Conservation (phyloP, 1,284 basidiomycete species). For the Nidula niveotomentosa region DNA sequence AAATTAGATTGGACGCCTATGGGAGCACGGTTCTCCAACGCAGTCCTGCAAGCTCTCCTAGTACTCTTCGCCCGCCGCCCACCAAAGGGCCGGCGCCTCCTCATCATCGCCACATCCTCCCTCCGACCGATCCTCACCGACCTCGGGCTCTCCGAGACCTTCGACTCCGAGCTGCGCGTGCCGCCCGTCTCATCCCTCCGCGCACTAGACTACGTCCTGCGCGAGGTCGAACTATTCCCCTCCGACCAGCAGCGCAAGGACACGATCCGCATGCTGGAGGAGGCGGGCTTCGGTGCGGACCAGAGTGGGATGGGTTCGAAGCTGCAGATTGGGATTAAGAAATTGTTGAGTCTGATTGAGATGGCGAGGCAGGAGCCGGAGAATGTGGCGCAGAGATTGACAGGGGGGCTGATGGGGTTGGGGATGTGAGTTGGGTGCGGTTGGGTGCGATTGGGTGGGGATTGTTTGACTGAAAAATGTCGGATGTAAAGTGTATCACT, state of each 20-base stretch:
- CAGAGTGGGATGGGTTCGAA: slow-evolving; percentile 39
- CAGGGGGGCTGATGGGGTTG: slow-evolving; percentile 66
- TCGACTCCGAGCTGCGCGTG: slow-evolving; percentile 88
- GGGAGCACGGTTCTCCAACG: slow-evolving; percentile 94
- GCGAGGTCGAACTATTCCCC: slow-evolving; percentile 83
- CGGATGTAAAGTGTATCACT: no score
- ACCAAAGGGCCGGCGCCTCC: slow-evolving; percentile 91
- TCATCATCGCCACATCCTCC: slow-evolving; percentile 93
- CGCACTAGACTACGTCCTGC: slow-evolving; percentile 77
- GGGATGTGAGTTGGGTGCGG: slow-evolving; percentile 21
- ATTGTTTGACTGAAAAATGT: no score
- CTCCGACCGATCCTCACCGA: slow-evolving; percentile 87
- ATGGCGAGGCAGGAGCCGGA: slow-evolving; percentile 96
- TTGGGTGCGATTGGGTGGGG: neutral
- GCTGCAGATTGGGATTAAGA: slow-evolving; percentile 92
- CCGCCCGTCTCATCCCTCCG: slow-evolving; percentile 78
- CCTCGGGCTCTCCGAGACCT: slow-evolving; percentile 86
- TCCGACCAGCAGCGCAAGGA: slow-evolving; percentile 55
- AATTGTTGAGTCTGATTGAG: slow-evolving; percentile 88
- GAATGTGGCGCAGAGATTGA: slow-evolving; percentile 73
- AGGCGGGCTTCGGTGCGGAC: slow-evolving; percentile 70
- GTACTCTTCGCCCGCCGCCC: slow-evolving; percentile 90
- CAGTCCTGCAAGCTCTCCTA: slow-evolving; percentile 89
- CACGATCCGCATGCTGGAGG: slow-evolving; percentile 68
- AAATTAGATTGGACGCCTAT: slow-evolving; percentile 93